These are phyloP conservation scores for Nemania serpens DNA, from an alignment of 2,329 filamentous ascomycete genomes.

Conservation along the genomic window DNA sequence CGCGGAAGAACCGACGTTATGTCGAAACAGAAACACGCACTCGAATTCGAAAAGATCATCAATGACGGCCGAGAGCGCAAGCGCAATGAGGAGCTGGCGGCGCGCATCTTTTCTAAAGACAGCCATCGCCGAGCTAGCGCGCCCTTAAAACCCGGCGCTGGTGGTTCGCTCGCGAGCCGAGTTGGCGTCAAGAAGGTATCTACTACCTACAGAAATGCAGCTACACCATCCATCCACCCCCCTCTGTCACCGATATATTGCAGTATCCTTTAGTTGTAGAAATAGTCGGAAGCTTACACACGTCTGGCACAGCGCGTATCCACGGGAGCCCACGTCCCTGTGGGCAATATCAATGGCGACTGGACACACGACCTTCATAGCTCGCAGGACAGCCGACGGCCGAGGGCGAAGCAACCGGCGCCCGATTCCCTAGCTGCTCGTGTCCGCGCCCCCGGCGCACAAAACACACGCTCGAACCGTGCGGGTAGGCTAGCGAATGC, in stretches of 20 bases:
- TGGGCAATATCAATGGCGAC: slow-evolving; percentile 66
- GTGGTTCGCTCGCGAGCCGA: slow-evolving; percentile 69
- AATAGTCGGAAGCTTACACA: slow-evolving; percentile 34
- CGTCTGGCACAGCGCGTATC: slow-evolving; percentile 42
- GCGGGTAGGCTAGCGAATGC: slow-evolving; percentile 52
- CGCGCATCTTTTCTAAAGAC: slow-evolving; percentile 69
- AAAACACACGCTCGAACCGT: slow-evolving; percentile 36
- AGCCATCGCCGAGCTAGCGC: slow-evolving; percentile 61
- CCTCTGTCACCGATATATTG: neutral
- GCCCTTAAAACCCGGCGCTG: slow-evolving; percentile 51
- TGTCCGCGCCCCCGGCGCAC: slow-evolving; percentile 48
- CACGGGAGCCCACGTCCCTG: slow-evolving; percentile 42
- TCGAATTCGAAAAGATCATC: slow-evolving; percentile 28
- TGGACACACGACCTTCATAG: slow-evolving; percentile 74
- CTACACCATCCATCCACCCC: too few species aligned
- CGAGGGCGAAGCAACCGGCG: slow-evolving; percentile 45
- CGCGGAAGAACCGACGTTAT: slow-evolving; percentile 38
- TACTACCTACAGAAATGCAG: slow-evolving; percentile 33
- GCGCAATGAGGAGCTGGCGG: slow-evolving; percentile 72
- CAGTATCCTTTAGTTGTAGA: neutral
- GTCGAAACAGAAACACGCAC: slow-evolving; percentile 37
- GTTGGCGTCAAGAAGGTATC: slow-evolving; percentile 77
- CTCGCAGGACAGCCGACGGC: slow-evolving; percentile 47
- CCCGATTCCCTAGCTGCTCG: slow-evolving; percentile 53
- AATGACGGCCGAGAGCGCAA: slow-evolving; percentile 66